A percentile compares a stretch with the other conserved stretches of the same genome.
Evolutionary conservation across 1,284 basidiomycete genomes (phyloP).

Genomic region (Porphyrellus sp.): DNA sequence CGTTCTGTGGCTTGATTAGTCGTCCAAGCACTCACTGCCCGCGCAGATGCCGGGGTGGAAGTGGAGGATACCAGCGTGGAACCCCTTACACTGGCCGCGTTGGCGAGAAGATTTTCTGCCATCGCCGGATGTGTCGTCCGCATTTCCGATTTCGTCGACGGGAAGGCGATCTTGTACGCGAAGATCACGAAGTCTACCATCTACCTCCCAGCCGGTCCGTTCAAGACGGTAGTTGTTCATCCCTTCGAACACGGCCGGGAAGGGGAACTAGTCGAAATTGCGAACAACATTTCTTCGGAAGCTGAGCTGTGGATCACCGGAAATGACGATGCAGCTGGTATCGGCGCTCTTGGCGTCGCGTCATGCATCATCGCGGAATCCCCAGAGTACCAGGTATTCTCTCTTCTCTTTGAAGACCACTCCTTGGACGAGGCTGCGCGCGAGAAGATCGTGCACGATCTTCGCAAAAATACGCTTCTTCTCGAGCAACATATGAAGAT

Average conservation of each 20-base stretch:
- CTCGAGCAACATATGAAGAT: slow-evolving; percentile 33
- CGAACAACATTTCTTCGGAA: slow-evolving; percentile 24
- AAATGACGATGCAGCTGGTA: slow-evolving; percentile 31
- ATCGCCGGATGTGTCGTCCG: slow-evolving; percentile 12
- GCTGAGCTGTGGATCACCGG: slow-evolving; percentile 31
- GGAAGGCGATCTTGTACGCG: slow-evolving; percentile 17
- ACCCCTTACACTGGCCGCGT: slow-evolving; percentile 7
- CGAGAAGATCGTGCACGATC: slow-evolving; percentile 25
- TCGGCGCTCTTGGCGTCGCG: slow-evolving; percentile 31
- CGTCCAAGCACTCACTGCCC: background rate
- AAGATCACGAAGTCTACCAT: slow-evolving; percentile 17
- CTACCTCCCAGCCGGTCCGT: slow-evolving; percentile 14
- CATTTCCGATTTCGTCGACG: slow-evolving; percentile 10
- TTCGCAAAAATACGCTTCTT: slow-evolving; percentile 27
- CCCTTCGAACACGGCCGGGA: slow-evolving; percentile 27
- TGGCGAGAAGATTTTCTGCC: slow-evolving; percentile 12
- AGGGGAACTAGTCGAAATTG: slow-evolving; percentile 27
- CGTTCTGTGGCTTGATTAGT: background rate
- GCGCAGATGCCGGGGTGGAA: slow-evolving; percentile 17
- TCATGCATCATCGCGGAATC: slow-evolving; percentile 32
- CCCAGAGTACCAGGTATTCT: slow-evolving; percentile 29
- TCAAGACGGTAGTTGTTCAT: slow-evolving; percentile 28
- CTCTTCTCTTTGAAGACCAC: slow-evolving; percentile 32
- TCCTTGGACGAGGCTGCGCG: slow-evolving; percentile 24
- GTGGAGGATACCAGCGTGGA: slow-evolving; percentile 20